Evolutionary conservation across 2,329 filamentous ascomycete species (phyloP).

Genomic region (Teratosphaeria gauchensis): DNA sequence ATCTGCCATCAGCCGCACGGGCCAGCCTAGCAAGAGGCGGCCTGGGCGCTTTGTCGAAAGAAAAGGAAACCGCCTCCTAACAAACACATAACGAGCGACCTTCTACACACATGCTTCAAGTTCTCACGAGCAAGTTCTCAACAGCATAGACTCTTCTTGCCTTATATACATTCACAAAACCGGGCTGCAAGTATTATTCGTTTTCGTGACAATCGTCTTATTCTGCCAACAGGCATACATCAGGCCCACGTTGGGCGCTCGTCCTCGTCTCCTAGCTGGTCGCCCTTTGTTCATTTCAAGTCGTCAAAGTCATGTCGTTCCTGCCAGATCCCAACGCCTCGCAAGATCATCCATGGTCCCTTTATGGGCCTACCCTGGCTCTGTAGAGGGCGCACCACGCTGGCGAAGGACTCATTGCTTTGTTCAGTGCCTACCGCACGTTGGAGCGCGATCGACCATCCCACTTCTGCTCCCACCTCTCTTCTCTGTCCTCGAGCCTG

Average conservation of each 20-base stretch:
- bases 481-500: conserved; percentile 7
- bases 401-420: not conserved
- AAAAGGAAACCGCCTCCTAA: not conserved
- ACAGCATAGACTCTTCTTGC: not conserved
- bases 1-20: not conserved
- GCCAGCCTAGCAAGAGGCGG: not conserved
- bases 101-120: not conserved
- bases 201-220: not conserved
- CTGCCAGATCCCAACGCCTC: not conserved
- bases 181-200: not conserved
- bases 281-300: not conserved
- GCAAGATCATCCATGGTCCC: not conserved
- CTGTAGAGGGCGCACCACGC: not conserved
- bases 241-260: not conserved
- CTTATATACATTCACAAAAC: not conserved
- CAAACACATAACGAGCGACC: not conserved
- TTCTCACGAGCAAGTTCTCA: not conserved
- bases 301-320: not conserved
- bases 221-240: too few relatives aligned
- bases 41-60: not conserved
- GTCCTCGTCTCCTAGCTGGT: not conserved
- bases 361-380: not conserved
- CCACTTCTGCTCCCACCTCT: conserved; percentile 11
- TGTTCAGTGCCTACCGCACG: not conserved
- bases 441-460: conserved; percentile 2